Conservation (phyloP, 176 grass and related monocot species). For the Pontederia paniculata region DNA sequence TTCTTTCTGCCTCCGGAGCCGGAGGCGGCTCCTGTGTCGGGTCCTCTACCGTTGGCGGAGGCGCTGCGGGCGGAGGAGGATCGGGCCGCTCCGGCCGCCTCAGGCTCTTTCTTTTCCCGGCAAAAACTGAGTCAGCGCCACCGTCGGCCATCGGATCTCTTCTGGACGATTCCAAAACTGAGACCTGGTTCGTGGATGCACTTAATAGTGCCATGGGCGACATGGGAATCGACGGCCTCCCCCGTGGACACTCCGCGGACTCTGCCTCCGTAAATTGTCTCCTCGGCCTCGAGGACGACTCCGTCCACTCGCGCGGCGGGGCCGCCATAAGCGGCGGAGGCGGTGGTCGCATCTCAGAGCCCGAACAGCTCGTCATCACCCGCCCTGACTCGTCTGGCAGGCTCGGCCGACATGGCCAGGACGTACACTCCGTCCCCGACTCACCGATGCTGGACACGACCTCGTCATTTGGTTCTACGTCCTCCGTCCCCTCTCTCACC, state of each 20-base stretch:
- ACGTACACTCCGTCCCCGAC: constrained; percentile 73
- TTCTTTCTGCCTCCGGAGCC: constrained; percentile 19
- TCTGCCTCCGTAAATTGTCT: constrained; percentile 89
- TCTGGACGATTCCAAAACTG: constrained; percentile 74
- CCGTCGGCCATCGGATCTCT: constrained; percentile 67
- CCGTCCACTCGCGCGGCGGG: constrained; percentile 56
- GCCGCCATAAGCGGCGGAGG: neutral
- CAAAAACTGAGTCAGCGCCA: constrained; percentile 55
- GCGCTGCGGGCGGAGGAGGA: neutral
- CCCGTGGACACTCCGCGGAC: constrained; percentile 57
- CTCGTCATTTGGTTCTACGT: constrained; percentile 69
- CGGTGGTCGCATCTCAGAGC: constrained; percentile 14
- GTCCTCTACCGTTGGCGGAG: constrained; percentile 12
- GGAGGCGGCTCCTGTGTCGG: constrained; percentile 18
- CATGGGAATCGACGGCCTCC: constrained; percentile 49
- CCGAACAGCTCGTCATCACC: constrained; percentile 9
- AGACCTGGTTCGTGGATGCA: constrained; percentile 90
- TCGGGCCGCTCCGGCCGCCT: constrained; percentile 53
- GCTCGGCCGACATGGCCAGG: constrained; percentile 22
- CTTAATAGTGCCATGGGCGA: constrained; percentile 67
- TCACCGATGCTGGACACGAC: constrained; percentile 80
- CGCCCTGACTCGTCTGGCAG: constrained; percentile 4
- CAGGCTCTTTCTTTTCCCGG: constrained; percentile 84
- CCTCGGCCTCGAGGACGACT: constrained; percentile 85
- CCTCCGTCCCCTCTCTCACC: constrained; percentile 68